phyloP scores from a whole-genome alignment of 495 filamentous ascomycete genomes.

The Xylaria bambusicola region DNA sequence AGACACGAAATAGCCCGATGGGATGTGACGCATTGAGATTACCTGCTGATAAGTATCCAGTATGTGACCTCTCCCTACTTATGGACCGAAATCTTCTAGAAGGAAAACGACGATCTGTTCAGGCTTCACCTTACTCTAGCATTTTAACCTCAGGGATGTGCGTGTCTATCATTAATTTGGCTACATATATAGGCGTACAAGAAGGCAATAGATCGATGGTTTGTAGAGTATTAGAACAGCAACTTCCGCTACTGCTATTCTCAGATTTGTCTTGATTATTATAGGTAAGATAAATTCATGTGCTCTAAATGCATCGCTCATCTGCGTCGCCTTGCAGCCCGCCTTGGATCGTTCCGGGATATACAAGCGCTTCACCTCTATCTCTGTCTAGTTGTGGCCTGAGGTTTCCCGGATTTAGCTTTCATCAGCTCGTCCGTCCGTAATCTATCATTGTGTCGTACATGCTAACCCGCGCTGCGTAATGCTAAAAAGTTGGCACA shows the following conservation, averaged over 20 bases:
- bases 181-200: neutral
- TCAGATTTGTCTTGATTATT: too few species aligned
- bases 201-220: too few species aligned
- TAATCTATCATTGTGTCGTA: slow-evolving; percentile 1
- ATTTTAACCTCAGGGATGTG: too few species aligned
- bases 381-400: neutral
- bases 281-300: too few species aligned
- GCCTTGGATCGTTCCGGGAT: neutral
- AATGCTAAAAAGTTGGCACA: neutral
- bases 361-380: neutral
- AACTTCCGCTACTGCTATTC: too few species aligned
- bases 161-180: neutral
- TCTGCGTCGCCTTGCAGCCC: neutral
- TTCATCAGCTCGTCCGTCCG: neutral
- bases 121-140: too few species aligned
- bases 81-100: too few species aligned
- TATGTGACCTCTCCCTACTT: neutral
- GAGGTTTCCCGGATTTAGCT: neutral
- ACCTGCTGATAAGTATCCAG: neutral
- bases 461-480: neutral
- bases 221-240: too few species aligned
- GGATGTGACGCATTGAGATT: neutral
- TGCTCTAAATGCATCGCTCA: neutral
- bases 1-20: neutral
- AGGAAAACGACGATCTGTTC: too few species aligned